Evolutionary conservation across 164 flowering plant species (phyloP).

Genomic region (Liquidambar formosana): DNA sequence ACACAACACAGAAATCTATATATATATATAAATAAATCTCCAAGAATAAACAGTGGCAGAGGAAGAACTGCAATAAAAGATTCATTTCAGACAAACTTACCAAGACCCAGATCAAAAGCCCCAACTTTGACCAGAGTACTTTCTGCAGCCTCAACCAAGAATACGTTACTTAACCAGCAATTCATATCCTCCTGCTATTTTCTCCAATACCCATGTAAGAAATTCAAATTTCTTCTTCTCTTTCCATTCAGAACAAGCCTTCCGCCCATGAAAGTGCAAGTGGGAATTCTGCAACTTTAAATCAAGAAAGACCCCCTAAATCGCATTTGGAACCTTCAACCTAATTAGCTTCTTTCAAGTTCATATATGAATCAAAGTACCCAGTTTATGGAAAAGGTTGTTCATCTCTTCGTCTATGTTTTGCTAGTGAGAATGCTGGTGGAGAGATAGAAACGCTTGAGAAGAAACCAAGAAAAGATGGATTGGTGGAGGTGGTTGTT

Average conservation of each 20-base stretch:
- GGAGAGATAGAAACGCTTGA: not conserved
- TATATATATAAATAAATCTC: not conserved
- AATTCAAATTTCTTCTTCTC: not conserved
- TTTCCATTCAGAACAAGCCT: not conserved
- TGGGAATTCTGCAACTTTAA: not conserved
- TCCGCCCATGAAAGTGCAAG: no score
- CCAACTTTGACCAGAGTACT: not conserved
- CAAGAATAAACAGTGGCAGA: constrained; percentile 6
- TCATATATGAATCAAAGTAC: not conserved
- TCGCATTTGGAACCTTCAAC: constrained; percentile 1
- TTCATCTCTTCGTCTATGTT: not conserved
- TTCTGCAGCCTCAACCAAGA: not conserved
- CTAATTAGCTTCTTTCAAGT: not conserved
- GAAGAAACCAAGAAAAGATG: constrained; percentile 6
- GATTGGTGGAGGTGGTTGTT: constrained; percentile 9
- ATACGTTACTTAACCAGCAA: not conserved
- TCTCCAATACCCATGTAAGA: constrained; percentile 8
- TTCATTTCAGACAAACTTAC: constrained; percentile 4
- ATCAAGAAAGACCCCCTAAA: not conserved
- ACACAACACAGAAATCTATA: not conserved
- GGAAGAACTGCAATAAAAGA: constrained; percentile 4
- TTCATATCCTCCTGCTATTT: constrained; percentile 5
- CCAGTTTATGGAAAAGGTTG: not conserved
- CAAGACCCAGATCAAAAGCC: constrained; percentile 12
- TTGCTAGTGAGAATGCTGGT: not conserved